A percentile compares a stretch with the other conserved stretches of the same genome.
phyloP scores from a whole-genome alignment of 2,329 filamentous ascomycete species.

The Fusarium keratoplasticum region DNA sequence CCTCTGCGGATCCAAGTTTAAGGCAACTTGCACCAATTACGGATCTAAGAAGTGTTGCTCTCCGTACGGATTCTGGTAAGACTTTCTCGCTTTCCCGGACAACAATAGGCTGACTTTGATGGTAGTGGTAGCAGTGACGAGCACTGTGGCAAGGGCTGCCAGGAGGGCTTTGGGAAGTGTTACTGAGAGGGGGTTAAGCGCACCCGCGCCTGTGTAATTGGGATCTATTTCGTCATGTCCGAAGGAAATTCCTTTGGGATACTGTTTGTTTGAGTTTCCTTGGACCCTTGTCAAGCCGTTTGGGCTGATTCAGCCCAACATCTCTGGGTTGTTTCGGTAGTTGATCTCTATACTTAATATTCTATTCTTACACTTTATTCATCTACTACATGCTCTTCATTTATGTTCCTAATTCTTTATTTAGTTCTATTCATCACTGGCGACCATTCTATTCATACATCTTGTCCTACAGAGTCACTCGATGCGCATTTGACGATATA shows the following conservation, averaged over 20 bases:
- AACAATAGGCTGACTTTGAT: constrained; percentile 10
- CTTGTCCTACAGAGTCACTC: neutral
- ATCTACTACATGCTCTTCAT: no score
- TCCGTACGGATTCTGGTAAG: constrained; percentile 51
- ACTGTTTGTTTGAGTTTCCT: constrained; percentile 13
- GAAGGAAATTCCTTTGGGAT: neutral
- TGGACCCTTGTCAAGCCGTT: neutral
- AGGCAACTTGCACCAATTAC: constrained; percentile 49
- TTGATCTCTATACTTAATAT: neutral
- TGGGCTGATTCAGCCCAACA: neutral
- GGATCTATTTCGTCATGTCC: neutral
- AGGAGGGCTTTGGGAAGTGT: constrained; percentile 49
- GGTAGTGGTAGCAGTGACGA: constrained; percentile 42
- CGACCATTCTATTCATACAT: neutral
- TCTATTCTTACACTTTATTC: neutral
- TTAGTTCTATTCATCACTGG: neutral
- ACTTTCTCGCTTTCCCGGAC: neutral
- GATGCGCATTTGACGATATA: neutral
- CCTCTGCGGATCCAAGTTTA: constrained; percentile 48
- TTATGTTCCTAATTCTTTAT: neutral
- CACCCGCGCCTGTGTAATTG: neutral
- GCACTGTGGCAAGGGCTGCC: constrained; percentile 51
- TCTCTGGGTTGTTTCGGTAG: neutral
- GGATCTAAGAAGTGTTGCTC: constrained; percentile 53
- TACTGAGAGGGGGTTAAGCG: constrained; percentile 17